Evolutionary conservation across 2,329 filamentous ascomycete genomes (phyloP).

Genomic region (Colletotrichum australisinense): DNA sequence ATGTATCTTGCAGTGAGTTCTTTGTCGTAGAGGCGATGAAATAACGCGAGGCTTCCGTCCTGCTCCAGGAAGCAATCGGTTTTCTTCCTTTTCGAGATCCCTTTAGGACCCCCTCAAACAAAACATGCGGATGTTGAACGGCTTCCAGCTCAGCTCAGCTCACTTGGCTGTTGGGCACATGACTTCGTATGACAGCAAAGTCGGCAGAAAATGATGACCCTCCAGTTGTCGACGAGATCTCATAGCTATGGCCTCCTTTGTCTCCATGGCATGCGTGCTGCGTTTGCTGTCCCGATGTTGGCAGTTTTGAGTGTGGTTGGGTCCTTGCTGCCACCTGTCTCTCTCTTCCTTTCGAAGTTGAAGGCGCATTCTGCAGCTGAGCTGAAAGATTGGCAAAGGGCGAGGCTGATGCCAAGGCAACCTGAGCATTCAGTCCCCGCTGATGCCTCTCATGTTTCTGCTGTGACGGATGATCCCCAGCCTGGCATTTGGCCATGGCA

Average conservation of each 20-base stretch:
- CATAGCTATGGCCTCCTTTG: neutral
- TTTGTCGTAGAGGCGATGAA: neutral
- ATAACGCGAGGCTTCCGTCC: neutral
- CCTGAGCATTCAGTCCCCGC: neutral
- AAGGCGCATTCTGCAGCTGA: neutral
- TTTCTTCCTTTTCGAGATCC: neutral
- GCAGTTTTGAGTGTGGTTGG: neutral
- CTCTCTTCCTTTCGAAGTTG: neutral
- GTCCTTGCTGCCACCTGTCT: conserved; percentile 7
- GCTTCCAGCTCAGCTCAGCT: neutral
- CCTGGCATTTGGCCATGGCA: neutral
- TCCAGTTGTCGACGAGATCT: neutral
- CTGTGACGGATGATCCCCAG: neutral
- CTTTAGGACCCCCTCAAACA: neutral
- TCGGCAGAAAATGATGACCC: neutral
- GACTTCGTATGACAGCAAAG: neutral
- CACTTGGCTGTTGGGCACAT: neutral
- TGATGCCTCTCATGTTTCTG: neutral
- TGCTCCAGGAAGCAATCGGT: neutral
- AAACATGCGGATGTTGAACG: neutral
- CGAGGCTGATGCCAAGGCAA: neutral
- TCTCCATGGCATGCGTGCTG: neutral
- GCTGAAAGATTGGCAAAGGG: neutral
- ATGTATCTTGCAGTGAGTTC: neutral
- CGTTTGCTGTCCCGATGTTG: neutral